Base-by-base conservation (phyloP, 768 basidiomycete genomes). In the Phylloporus sp. region DNA sequence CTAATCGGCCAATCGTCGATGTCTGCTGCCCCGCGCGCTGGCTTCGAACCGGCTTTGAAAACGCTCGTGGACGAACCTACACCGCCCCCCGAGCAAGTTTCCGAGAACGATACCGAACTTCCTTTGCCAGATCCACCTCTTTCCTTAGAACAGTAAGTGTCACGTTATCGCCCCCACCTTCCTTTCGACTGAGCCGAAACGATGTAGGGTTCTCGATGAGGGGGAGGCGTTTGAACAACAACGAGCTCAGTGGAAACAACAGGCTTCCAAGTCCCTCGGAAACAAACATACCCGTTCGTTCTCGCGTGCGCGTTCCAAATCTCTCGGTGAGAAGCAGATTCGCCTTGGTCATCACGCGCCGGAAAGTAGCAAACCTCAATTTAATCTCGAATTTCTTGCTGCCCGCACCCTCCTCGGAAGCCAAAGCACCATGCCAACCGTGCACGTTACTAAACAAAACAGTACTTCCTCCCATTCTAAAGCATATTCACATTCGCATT, bases 401-500 rank as follows among this genome's bases (percentile, higher is more conserved):
- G 79, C 82, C 3, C 76, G 80, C 17, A 81, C 85, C 0, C 70
- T 82, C 29, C 69, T 87, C 1, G 86, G 86, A 5, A 78, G 73
- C 53, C 86, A 89, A 66, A 66, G 73, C 34, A 56, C 75, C 17
- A 71, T 79, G 24, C 80, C 83, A 0, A 66, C 17, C 57, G 52
- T 66, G 35, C 60, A 61, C 22, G 44, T 58, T 46, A 49, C 58
- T 31, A 46, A 46, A 43, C 52, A 62, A 6, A 50, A 50, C 39
- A 29, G 15, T 3, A 45, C 53, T 9, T 49, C 57, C 14, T 46
- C 55, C 15, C 54, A 61, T 52, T 58, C 63, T n/a, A 67, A 64
- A 38, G 49, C 65, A 46, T 46, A 54, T 53, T 64, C 61, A 9
- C 50, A 60, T 14, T 56, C 65, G 20, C 52, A 67, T 46, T 63